These are phyloP conservation scores for Microbotryum saponariae DNA, from an alignment of 1,284 basidiomycete species.

Conservation along the genomic window DNA sequence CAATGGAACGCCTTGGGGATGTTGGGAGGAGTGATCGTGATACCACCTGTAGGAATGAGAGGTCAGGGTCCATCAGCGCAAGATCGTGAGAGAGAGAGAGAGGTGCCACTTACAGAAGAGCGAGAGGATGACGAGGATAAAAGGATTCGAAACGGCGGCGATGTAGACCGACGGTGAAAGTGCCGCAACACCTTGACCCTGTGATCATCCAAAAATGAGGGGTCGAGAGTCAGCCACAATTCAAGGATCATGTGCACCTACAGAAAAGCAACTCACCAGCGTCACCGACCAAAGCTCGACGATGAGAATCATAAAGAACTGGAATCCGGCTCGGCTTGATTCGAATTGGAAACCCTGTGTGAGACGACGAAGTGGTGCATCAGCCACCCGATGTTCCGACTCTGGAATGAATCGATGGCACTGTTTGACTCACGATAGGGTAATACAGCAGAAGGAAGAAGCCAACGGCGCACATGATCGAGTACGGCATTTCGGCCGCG, in stretches of 20 bases:
- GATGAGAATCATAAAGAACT: slow-evolving; percentile 61
- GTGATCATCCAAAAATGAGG: slow-evolving; percentile 67
- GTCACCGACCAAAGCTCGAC: slow-evolving; percentile 46
- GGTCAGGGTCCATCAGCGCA: no score
- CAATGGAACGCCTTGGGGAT: slow-evolving; percentile 61
- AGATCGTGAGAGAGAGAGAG: no score
- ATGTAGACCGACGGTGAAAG: slow-evolving; percentile 60
- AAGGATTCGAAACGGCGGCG: slow-evolving; percentile 72
- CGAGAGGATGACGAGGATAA: slow-evolving; percentile 44
- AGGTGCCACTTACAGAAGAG: slow-evolving; percentile 20
- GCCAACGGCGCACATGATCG: slow-evolving; percentile 55
- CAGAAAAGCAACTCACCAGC: background rate
- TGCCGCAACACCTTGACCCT: slow-evolving; percentile 60
- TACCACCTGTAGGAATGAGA: slow-evolving; percentile 10
- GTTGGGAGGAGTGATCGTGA: slow-evolving; percentile 43
- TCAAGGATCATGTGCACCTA: background rate
- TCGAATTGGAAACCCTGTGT: slow-evolving; percentile 48
- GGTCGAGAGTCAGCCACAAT: slow-evolving; percentile 60
- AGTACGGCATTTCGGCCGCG: slow-evolving; percentile 73
- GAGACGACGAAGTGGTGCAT: background rate
- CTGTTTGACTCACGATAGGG: slow-evolving; percentile 46
- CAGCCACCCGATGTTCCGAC: background rate
- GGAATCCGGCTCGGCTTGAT: slow-evolving; percentile 56
- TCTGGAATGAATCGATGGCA: no score
- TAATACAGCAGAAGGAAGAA: slow-evolving; percentile 58